Evolutionary conservation across 768 basidiomycete genomes (phyloP).

Genomic region (Tephrocybe sp.): DNA sequence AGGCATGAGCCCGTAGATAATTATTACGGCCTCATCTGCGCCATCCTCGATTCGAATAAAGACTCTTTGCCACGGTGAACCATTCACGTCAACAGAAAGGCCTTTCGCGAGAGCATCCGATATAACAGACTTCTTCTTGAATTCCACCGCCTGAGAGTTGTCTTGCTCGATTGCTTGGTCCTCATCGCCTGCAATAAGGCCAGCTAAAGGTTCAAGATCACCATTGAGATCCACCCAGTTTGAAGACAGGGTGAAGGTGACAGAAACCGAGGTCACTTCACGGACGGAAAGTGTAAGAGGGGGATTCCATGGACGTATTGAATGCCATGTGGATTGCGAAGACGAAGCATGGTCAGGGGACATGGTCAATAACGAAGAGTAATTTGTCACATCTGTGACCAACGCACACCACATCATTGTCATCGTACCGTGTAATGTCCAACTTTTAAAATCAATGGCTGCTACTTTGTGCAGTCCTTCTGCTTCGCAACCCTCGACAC

Average conservation of each 20-base stretch:
- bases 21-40: slow-evolving; percentile 85
- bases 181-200: slow-evolving; percentile 30
- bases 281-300: slow-evolving; percentile 68
- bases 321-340: slow-evolving; percentile 51
- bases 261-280: slow-evolving; percentile 85
- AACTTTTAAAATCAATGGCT: background rate
- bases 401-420: too few species aligned
- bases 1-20: slow-evolving; percentile 86
- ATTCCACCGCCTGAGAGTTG: slow-evolving; percentile 19
- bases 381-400: slow-evolving; percentile 1
- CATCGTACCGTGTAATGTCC: too few species aligned
- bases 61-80: slow-evolving; percentile 73
- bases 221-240: slow-evolving; percentile 35
- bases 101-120: slow-evolving; percentile 70
- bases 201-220: slow-evolving; percentile 40
- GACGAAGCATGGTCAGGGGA: slow-evolving; percentile 20
- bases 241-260: slow-evolving; percentile 72
- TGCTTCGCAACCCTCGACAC: too few species aligned
- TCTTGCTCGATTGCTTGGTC: slow-evolving; percentile 30
- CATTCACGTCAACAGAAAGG: slow-evolving; percentile 78
- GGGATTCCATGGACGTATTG: slow-evolving; percentile 75
- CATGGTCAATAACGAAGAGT: slow-evolving; percentile 18
- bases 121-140: slow-evolving; percentile 43
- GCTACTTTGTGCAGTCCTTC: too few species aligned
- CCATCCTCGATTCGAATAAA: slow-evolving; percentile 78